These are phyloP conservation scores for Boehmeria nivea DNA, from an alignment of 306 rosid species.

Conservation along the genomic window DNA sequence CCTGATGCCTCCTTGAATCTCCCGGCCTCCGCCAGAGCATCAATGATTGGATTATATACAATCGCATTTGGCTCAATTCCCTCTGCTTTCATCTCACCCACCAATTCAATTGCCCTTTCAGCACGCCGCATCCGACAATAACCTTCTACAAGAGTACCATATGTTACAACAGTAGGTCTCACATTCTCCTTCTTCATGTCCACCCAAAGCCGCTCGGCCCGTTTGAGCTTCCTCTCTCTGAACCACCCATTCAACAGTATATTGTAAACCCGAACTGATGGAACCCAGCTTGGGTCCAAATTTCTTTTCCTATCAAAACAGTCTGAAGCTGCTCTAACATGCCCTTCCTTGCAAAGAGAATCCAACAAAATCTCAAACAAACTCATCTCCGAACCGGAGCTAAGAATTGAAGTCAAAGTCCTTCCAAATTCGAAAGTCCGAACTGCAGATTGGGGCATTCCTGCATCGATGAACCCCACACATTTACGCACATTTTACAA, in stretches of 20 bases:
- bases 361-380: slow-evolving; percentile 77
- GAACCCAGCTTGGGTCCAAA: slow-evolving; percentile 26
- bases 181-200: slow-evolving; percentile 72
- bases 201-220: slow-evolving; percentile 72
- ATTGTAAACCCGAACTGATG: slow-evolving; percentile 62
- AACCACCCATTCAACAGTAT: slow-evolving; percentile 79
- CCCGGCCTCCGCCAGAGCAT: slow-evolving; percentile 78
- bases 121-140: slow-evolving; percentile 73
- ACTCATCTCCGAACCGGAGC: slow-evolving; percentile 42
- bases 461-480: slow-evolving; percentile 23
- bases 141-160: slow-evolving; percentile 87
- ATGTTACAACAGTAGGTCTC: slow-evolving; percentile 77
- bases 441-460: slow-evolving; percentile 46
- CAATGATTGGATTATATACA: slow-evolving; percentile 76
- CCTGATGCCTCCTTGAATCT: slow-evolving; percentile 75
- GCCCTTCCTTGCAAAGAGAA: slow-evolving; percentile 84
- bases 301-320: slow-evolving; percentile 32
- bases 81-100: slow-evolving; percentile 57
- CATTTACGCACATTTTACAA: not conserved
- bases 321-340: slow-evolving; percentile 38
- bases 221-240: slow-evolving; percentile 68
- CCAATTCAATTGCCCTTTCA: slow-evolving; percentile 65
- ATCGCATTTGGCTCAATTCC: slow-evolving; percentile 72
- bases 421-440: slow-evolving; percentile 68
- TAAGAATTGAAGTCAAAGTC: slow-evolving; percentile 30